phyloP scores from a whole-genome alignment of 768 basidiomycete species.

The Scleroderma citrinum region DNA sequence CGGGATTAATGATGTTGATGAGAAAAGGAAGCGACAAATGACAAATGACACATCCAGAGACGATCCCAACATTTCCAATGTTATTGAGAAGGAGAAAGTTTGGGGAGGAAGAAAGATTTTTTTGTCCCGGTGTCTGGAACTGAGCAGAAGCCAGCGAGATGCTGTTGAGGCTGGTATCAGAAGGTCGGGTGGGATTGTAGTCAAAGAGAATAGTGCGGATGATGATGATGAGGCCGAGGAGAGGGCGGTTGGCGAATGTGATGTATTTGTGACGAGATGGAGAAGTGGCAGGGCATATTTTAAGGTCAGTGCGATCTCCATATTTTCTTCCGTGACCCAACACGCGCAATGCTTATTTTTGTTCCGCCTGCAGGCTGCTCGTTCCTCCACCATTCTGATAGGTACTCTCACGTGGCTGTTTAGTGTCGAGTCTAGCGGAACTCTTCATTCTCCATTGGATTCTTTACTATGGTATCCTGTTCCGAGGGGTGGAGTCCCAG shows the following conservation, averaged over 20 bases:
- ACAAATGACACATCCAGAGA: constrained; percentile 18
- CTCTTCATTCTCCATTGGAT: constrained; percentile 57
- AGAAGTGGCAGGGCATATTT: constrained; percentile 67
- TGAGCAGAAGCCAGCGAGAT: constrained; percentile 41
- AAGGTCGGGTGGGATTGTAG: constrained; percentile 51
- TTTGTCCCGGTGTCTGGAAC: constrained; percentile 52
- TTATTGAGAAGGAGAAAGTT: constrained; percentile 36
- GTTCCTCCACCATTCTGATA: constrained; percentile 33
- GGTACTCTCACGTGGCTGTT: constrained; percentile 84
- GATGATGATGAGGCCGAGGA: constrained; percentile 25
- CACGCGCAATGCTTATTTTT: background rate
- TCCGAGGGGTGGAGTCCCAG: constrained; percentile 53
- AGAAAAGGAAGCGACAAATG: constrained; percentile 19
- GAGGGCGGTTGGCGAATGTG: constrained; percentile 42
- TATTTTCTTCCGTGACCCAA: background rate
- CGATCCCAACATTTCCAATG: constrained; percentile 5
- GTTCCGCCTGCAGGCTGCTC: constrained; percentile 46
- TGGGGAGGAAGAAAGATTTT: constrained; percentile 60
- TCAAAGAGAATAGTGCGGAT: constrained; percentile 42
- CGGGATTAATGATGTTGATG: constrained; percentile 9
- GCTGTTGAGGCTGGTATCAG: constrained; percentile 57
- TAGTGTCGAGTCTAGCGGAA: constrained; percentile 61
- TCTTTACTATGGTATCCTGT: constrained; percentile 84
- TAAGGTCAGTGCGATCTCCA: constrained; percentile 38
- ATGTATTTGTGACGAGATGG: constrained; percentile 68